Conservation (phyloP, 805 yeast species). For the Wickerhamiella nectarea region DNA sequence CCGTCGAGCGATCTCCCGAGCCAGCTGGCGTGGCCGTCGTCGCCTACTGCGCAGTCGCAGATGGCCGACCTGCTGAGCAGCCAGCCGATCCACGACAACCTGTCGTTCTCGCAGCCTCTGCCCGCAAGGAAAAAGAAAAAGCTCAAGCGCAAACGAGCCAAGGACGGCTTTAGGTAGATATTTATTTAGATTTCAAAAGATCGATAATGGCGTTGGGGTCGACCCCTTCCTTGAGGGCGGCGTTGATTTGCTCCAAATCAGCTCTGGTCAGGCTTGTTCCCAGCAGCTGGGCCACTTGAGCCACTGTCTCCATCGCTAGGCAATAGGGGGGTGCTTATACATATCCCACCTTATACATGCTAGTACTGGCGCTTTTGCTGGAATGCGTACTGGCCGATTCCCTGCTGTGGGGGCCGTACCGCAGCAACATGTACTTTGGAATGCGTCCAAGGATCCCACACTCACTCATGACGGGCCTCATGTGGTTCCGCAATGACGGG, state of each 20-base stretch:
- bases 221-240: conserved; percentile 24
- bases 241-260: conserved; percentile 19
- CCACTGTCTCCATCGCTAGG: conserved; percentile 11
- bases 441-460: conserved; percentile 69
- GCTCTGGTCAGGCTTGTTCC: conserved; percentile 21
- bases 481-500: conserved; percentile 71
- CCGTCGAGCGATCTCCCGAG: too few species aligned
- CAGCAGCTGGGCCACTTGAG: conserved; percentile 24
- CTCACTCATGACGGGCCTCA: conserved; percentile 60
- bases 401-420: conserved; percentile 82
- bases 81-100: not conserved
- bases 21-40: too few species aligned
- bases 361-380: not conserved
- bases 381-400: conserved; percentile 26
- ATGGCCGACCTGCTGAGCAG: not conserved
- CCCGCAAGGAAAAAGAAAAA: conserved; percentile 9
- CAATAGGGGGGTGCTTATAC: too few species aligned
- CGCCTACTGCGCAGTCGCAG: not conserved
- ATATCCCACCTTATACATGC: too few species aligned
- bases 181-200: conserved; percentile 1
- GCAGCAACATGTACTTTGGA: conserved; percentile 78
- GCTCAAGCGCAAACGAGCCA: conserved; percentile 4
- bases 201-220: conserved; percentile 23
- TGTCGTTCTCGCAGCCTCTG: conserved; percentile 14
- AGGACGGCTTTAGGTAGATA: conserved; percentile 10